phyloP scores from a whole-genome alignment of 257 asterid species.

The Capsicum rhomboideum region DNA sequence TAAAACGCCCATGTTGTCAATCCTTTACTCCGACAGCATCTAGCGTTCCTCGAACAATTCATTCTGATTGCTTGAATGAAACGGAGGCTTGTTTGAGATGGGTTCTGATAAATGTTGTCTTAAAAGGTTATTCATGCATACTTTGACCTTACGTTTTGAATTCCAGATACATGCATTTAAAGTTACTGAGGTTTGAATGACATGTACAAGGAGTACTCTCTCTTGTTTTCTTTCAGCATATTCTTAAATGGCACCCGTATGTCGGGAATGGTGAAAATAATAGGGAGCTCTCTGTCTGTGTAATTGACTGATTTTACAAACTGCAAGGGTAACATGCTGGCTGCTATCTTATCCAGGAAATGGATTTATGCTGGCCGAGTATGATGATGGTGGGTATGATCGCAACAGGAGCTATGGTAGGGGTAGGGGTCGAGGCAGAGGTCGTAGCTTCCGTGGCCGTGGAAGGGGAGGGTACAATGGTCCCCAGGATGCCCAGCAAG shows the following conservation, averaged over 20 bases:
- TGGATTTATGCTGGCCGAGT: constrained; percentile 45
- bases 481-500: constrained; percentile 38
- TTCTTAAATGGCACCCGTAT: neutral
- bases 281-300: neutral
- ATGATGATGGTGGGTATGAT: constrained; percentile 81
- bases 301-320: neutral
- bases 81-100: neutral
- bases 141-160: neutral
- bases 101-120: neutral
- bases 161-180: neutral
- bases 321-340: neutral
- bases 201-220: neutral
- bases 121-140: neutral
- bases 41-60: too few relatives aligned
- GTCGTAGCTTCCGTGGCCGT: constrained; percentile 71
- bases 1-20: too few relatives aligned
- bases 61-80: neutral
- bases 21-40: too few relatives aligned
- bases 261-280: neutral
- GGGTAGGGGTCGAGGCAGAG: constrained; percentile 87
- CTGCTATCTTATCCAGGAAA: constrained; percentile 38
- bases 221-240: neutral
- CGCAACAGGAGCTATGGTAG: constrained; percentile 46
- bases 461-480: constrained; percentile 79
- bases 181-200: neutral